A percentile compares a stretch with the other conserved stretches of the same genome.
Evolutionary conservation across 176 grass and related monocot genomes (phyloP).

Genomic region (Saccharum spontaneum): DNA sequence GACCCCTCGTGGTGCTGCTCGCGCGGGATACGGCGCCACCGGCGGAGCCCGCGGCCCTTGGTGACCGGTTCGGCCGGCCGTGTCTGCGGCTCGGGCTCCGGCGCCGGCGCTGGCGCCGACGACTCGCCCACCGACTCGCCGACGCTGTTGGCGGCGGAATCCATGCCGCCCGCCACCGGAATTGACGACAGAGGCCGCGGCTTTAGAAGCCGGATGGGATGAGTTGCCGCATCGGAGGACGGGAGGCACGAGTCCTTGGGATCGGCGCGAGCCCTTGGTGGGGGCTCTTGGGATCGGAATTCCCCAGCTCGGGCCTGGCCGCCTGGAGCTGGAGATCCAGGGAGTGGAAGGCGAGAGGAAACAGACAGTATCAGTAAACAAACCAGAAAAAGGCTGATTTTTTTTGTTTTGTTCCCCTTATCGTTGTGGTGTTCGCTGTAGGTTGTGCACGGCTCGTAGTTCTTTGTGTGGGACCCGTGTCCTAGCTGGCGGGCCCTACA

Average conservation of each 20-base stretch:
- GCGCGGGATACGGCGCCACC: conserved; percentile 65
- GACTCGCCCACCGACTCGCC: conserved; percentile 41
- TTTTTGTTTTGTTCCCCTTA: conserved; percentile 17
- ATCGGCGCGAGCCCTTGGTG: conserved; percentile 8
- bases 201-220: conserved; percentile 18
- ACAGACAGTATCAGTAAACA: conserved; percentile 31
- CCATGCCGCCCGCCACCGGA: conserved; percentile 35
- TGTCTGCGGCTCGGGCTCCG: not conserved
- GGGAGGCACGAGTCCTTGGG: conserved; percentile 17
- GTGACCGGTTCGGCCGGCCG: not conserved
- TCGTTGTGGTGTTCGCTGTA: conserved; percentile 29
- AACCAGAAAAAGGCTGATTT: conserved; percentile 14
- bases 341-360: conserved; percentile 35
- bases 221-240: not conserved
- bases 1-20: conserved; percentile 53
- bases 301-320: conserved; percentile 20
- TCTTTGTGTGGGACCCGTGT: not conserved
- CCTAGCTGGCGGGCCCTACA: not conserved
- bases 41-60: conserved; percentile 59
- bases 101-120: conserved; percentile 21
- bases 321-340: conserved; percentile 39
- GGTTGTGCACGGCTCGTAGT: conserved; percentile 1
- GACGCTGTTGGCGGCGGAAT: conserved; percentile 49
- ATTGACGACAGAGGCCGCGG: conserved; percentile 26
- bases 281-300: conserved; percentile 13